Evolutionary conservation across 345 rosid species (phyloP), one percentile per base, ranked within the genome.

Genomic region (Psidium guajava): DNA sequence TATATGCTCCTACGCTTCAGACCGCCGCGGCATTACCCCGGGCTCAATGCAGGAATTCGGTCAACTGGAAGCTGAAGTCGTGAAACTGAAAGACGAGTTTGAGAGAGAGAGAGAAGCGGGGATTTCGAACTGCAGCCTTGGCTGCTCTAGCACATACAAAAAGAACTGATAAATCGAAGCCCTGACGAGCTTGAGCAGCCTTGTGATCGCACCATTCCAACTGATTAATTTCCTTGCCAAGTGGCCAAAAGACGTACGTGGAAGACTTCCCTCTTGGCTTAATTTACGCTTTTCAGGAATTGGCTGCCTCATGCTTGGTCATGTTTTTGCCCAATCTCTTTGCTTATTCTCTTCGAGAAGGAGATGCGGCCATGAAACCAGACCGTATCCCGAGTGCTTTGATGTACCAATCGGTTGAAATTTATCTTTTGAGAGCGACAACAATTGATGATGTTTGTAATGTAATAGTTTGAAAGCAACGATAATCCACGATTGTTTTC

Each of bases 61-160:
- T 77, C 61, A 54, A 81, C 53, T 59, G 84, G 87, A 61, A 82
- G 84, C 82, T 40, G 59, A 36, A 42, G 82, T 85, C 9, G 82
- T 77, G 52, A 85, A 85, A 82, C 81, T 82, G n/a, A 82, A 49
- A 53, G 87, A 82, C 59, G 69, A 85, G 25, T 82, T 82, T 0
- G 81, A 85, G 74, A 61, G 5, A 59, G 21, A 61, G 74, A 64
- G 20, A 59, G 44, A 28, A 24, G 8, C 61, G 84, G 25, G 84
- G 64, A 64, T 51, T 82, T 52, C 87, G 82, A 4, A 54, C 87
- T 21, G 58, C 84, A 82, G 87, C 83, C n/a, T 77, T 52, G 28
- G 84, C 82, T 14, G 87, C 87, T 59, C 84, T 61, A 53, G 84
- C 84, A 40, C 54, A 82, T 36, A 40, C 82, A 12, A 57, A 40